Evolutionary conservation across 2,329 filamentous ascomycete genomes (phyloP), one percentile per base, ranked within the genome.

Genomic region (Aureobasidium namibiae): DNA sequence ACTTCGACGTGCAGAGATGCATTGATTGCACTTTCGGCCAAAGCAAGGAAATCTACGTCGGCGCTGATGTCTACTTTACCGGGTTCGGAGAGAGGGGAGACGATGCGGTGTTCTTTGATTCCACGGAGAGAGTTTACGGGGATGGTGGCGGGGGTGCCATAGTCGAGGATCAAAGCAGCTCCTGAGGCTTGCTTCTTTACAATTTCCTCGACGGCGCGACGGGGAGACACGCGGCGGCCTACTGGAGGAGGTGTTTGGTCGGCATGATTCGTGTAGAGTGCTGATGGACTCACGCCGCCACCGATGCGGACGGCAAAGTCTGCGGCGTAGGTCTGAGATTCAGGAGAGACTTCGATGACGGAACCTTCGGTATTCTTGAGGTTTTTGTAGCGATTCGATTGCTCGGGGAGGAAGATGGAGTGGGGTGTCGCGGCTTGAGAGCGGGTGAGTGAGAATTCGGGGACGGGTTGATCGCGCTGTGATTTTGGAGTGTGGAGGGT

Each of bases 121-220:
- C 94, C 94, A 33, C 94, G 88, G 23, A 99, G 81, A 0, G 91
- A 95, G 78, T 96, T 95, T 61, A 88, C 78, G 2, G 94, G 94
- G 50, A 99, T 85, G 0, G 82, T 88, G 60, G 85, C 79, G 3
- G 84, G 74, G 4, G 92, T 88, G 18, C 94, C 94, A 74, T 99
- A 99, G 76, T 99, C 94, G 46, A 99, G 84, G 66, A 99, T 90
- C n/a, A 99, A 79, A 0, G 92, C 94, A 9, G 92, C 94, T 52
- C 94, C 94, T 0, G 85, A 87, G 1, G 92, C 85, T 0, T 69
- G 70, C 0, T 77, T 65, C 69, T 90, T 92, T 0, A 79, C 75
- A 6, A 72, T 61, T 1, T 67, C 63, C 13, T 64, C 49, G 36
- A 64, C 44, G 10, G 56, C 56, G 4, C 56, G 56, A 4, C 46